Percentiles rank a stretch among this genome's conserved stretches.
Conservation (phyloP, 768 basidiomycete genomes). For the Leccinum uliginosum region DNA sequence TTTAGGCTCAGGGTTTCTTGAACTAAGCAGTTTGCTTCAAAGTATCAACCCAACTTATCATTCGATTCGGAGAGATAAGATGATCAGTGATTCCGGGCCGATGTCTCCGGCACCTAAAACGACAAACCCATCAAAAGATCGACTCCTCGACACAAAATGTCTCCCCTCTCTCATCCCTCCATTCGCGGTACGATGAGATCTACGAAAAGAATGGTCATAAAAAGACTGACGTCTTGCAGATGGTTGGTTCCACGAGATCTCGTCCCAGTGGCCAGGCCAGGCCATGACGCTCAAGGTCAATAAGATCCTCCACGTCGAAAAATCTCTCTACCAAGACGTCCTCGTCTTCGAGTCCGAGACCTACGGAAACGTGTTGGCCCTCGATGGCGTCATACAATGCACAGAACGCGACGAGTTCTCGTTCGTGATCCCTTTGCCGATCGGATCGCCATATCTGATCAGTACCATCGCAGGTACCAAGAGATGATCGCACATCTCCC, state of each 20-base stretch:
- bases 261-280: conserved; percentile 95
- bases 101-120: too few species aligned
- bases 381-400: conserved; percentile 95
- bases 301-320: conserved; percentile 91
- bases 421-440: conserved; percentile 44
- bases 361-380: conserved; percentile 93
- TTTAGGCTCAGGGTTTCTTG: background rate
- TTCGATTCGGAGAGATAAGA: conserved; percentile 6
- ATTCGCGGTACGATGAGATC: conserved; percentile 39
- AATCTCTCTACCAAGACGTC: conserved; percentile 93
- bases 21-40: background rate
- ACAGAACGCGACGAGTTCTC: conserved; percentile 99
- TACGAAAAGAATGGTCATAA: conserved; percentile 1
- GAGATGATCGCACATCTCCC: conserved; percentile 99
- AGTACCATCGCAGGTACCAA: conserved; percentile 65
- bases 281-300: conserved; percentile 97
- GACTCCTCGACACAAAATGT: conserved; percentile 34
- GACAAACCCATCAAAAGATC: too few species aligned
- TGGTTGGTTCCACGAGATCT: conserved; percentile 96
- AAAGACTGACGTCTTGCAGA: conserved; percentile 38
- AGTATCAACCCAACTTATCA: background rate
- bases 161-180: conserved; percentile 53
- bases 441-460: background rate
- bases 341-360: conserved; percentile 96
- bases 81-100: background rate